Conservation (phyloP, 208 protist genomes). For the Trypanosoma congolense region DNA sequence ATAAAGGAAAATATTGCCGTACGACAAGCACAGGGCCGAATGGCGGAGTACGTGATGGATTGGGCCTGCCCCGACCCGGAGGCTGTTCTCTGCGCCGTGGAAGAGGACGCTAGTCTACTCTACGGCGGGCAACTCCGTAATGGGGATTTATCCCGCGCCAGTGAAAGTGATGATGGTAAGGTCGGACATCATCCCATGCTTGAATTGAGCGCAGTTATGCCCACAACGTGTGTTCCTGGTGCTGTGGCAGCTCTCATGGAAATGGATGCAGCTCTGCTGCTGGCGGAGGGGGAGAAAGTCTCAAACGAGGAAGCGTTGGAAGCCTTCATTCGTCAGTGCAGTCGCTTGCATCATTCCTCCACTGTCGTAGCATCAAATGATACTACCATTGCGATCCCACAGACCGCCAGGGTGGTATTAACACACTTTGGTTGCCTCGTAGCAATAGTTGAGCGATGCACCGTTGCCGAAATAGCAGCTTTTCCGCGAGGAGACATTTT, state of each 20-base stretch:
- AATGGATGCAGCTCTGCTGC: constrained; percentile 21
- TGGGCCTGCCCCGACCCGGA: constrained; percentile 12
- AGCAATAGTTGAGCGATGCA: constrained; percentile 28
- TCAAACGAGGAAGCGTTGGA: constrained; percentile 9
- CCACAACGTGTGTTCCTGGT: neutral
- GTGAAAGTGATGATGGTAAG: neutral
- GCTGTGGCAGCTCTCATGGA: constrained; percentile 3
- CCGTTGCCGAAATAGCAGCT: constrained; percentile 29
- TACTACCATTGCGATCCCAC: constrained; percentile 9
- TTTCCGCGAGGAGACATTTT: constrained; percentile 28
- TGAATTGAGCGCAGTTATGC: neutral
- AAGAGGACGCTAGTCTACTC: constrained; percentile 7
- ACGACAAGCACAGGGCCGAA: constrained; percentile 8
- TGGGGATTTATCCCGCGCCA: neutral
- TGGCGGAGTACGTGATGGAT: constrained; percentile 17
- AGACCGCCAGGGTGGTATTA: constrained; percentile 9
- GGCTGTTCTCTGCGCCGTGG: constrained; percentile 5
- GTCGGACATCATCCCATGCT: neutral
- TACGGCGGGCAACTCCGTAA: neutral
- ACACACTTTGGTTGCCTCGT: constrained; percentile 29
- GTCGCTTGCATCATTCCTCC: constrained; percentile 12
- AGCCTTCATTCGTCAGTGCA: constrained; percentile 8
- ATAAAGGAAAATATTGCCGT: neutral
- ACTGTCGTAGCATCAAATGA: neutral
- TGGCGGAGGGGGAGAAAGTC: constrained; percentile 14